Evolutionary conservation across 345 rosid genomes (phyloP), one percentile per base, ranked within the genome.

Genomic region (Corchorus capsularis): DNA sequence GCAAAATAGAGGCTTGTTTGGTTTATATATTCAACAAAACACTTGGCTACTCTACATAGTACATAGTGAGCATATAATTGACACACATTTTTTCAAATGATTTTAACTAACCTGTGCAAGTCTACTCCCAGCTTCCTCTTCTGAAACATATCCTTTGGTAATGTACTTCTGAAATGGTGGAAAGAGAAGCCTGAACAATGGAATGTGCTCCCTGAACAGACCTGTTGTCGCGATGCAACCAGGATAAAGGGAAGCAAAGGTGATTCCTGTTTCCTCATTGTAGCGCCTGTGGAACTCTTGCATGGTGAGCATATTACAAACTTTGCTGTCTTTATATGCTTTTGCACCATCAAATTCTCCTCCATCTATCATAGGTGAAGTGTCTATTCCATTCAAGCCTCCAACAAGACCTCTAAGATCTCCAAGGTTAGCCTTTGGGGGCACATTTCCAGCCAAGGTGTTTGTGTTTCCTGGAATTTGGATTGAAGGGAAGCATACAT

Each of bases 171-270:
- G 90, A 81, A 90, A 90, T 12, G 91, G 91, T 1, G 91, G 91
- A 83, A 90, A 90, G 12, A 90, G 88, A 54, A 80, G 63, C 83
- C 89, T 80, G 84, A 90, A 88, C 77, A 88, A 79, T 2, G 90
- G 90, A 65, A 90, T 86, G 88, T 90, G 93, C 82, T 90, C 93
- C 85, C 91, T 81, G 80, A 95, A 93, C 89, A 95, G 79, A 17
- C 99, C 98, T 0, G 98, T 94, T 0, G 99, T 91, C 77, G 98
- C 99, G 6, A 95, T 95, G 87, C 97, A 95, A 46, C 99, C 98
- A 1, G 99, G 98, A 85, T 93, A 94, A 45, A 94, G 95, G 77
- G 98, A 94, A 6, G 97, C 90, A 35, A 94, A 94, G 5, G 95
- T 85, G 64, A 94, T 89, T 6, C 90, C 97, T 0, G 97, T 91